Conservation (phyloP, 2,329 filamentous ascomycete species). For the Alternaria sp. region DNA sequence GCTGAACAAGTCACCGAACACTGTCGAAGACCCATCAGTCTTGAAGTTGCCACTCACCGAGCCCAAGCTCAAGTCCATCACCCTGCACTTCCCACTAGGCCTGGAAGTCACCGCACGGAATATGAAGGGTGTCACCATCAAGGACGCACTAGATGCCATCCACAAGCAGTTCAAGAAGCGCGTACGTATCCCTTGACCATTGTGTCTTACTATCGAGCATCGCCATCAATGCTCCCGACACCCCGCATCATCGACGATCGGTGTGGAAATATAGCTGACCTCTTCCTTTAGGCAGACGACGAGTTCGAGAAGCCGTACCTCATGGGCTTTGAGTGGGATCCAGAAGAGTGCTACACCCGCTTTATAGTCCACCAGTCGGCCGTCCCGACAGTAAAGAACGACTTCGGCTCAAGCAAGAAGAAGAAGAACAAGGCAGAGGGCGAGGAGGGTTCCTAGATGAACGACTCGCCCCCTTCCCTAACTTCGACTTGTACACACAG, state of each 20-base stretch:
- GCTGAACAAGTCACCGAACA: constrained; percentile 83
- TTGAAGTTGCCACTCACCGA: constrained; percentile 82
- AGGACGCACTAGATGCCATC: constrained; percentile 94
- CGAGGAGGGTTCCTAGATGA: constrained; percentile 45
- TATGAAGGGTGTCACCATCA: constrained; percentile 93
- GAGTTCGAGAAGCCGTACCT: constrained; percentile 88
- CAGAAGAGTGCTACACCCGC: constrained; percentile 86
- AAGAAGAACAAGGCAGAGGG: constrained; percentile 50
- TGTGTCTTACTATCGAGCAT: neutral
- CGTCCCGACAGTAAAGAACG: constrained; percentile 53
- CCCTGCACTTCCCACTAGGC: constrained; percentile 88
- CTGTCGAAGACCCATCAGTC: constrained; percentile 82
- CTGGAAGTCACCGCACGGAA: constrained; percentile 89
- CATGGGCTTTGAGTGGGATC: constrained; percentile 95
- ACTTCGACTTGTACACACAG: constrained; percentile 42
- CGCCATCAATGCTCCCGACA: neutral
- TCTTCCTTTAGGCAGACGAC: constrained; percentile 72
- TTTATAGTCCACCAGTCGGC: constrained; percentile 87
- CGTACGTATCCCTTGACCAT: constrained; percentile 61
- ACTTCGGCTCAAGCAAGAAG: constrained; percentile 57
- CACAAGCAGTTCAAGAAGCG: constrained; percentile 97
- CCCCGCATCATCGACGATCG: neutral
- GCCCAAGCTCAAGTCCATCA: constrained; percentile 91
- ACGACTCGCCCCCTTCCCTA: constrained; percentile 50
- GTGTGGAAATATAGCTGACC: constrained; percentile 29